Evolutionary conservation across 2,329 filamentous ascomycete genomes (phyloP).

Genomic region (Daldinia sp.): DNA sequence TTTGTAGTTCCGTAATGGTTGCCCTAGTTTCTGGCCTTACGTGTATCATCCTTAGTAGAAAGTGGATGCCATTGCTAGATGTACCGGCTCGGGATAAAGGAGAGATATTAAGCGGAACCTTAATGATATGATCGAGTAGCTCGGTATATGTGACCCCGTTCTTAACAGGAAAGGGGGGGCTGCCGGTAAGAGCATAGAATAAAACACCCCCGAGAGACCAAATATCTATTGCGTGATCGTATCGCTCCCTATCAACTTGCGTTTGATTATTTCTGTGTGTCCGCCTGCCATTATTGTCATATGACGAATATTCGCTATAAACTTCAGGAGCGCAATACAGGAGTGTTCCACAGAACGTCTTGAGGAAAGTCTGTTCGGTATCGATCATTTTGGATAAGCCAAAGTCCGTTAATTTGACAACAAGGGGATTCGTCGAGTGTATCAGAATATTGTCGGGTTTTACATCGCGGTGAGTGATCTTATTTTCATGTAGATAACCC

Average conservation of each 20-base stretch:
- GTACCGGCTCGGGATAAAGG: slow-evolving; percentile 68
- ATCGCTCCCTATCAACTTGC: slow-evolving; percentile 66
- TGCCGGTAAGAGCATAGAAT: slow-evolving; percentile 82
- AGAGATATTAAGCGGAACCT: slow-evolving; percentile 69
- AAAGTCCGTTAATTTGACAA: slow-evolving; percentile 94
- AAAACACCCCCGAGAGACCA: slow-evolving; percentile 96
- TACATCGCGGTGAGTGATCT: slow-evolving; percentile 97
- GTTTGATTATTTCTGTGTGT: slow-evolving; percentile 70
- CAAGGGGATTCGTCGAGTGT: slow-evolving; percentile 73
- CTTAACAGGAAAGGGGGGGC: slow-evolving; percentile 82
- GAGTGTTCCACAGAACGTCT: slow-evolving; percentile 95
- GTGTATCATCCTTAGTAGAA: slow-evolving; percentile 81
- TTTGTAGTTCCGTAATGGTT: slow-evolving; percentile 73
- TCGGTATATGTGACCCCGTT: slow-evolving; percentile 79
- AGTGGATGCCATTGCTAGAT: slow-evolving; percentile 74
- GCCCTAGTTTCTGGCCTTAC: slow-evolving; percentile 81
- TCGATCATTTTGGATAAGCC: slow-evolving; percentile 94
- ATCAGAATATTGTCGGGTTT: slow-evolving; percentile 98
- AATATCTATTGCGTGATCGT: slow-evolving; percentile 91
- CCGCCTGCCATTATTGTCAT: slow-evolving; percentile 74
- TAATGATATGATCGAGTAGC: slow-evolving; percentile 89
- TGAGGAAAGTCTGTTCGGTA: slow-evolving; percentile 88
- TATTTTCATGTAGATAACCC: slow-evolving; percentile 83
- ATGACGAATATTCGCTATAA: slow-evolving; percentile 76
- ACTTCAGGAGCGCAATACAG: slow-evolving; percentile 97